phyloP scores from a whole-genome alignment of 805 yeast species.

The Starmerella cellae region DNA sequence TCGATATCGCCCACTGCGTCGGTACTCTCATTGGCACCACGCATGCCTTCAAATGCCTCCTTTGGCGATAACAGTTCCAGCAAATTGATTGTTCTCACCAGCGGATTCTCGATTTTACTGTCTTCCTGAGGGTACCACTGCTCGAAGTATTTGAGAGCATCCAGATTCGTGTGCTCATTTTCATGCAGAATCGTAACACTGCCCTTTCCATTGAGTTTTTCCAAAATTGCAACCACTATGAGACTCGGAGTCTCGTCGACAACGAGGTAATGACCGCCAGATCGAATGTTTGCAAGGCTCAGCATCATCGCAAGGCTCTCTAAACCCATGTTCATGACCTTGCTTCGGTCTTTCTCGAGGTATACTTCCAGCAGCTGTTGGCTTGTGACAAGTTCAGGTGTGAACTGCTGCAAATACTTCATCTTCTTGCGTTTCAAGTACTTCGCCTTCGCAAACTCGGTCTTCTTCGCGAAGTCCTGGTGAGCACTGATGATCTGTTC shows the following conservation, averaged over 20 bases:
- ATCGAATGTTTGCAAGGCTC: constrained; percentile 66
- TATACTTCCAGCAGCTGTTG: constrained; percentile 60
- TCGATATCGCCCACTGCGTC: neutral
- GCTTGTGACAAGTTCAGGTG: constrained; percentile 61
- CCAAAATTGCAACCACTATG: constrained; percentile 72
- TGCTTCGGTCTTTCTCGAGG: constrained; percentile 59
- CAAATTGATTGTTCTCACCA: constrained; percentile 60
- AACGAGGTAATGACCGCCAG: constrained; percentile 80
- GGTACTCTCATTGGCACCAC: neutral
- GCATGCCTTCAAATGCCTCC: constrained; percentile 31
- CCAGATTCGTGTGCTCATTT: constrained; percentile 80
- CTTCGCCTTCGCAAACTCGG: constrained; percentile 80
- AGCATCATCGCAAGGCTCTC: constrained; percentile 71
- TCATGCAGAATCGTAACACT: constrained; percentile 69
- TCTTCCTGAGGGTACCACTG: constrained; percentile 16
- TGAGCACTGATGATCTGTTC: constrained; percentile 73
- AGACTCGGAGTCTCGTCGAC: constrained; percentile 93
- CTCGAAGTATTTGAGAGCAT: constrained; percentile 47
- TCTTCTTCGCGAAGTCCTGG: constrained; percentile 75
- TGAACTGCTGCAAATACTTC: constrained; percentile 76
- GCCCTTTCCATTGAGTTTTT: constrained; percentile 69
- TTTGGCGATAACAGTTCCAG: constrained; percentile 77
- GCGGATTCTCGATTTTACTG: constrained; percentile 25
- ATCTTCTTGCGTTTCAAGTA: constrained; percentile 83
- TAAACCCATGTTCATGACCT: constrained; percentile 67